Evolutionary conservation across 2,329 filamentous ascomycete species (phyloP).

Genomic region (Coniochaeta ligniaria): DNA sequence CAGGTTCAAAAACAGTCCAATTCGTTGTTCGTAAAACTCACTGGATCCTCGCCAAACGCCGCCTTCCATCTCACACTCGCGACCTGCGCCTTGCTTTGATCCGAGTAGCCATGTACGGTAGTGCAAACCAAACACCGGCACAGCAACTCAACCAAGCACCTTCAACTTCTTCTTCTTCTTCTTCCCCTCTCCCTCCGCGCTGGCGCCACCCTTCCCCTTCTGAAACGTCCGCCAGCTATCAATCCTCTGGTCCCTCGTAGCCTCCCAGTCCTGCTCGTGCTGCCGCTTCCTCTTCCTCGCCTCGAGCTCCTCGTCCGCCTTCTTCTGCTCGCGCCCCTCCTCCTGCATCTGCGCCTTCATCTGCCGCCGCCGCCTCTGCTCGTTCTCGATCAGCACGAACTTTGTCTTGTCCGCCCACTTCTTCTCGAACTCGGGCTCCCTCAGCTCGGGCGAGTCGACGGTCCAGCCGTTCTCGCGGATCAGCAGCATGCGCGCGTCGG

Average conservation of each 20-base stretch:
- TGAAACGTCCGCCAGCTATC: slow-evolving; percentile 91
- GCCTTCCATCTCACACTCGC: not conserved
- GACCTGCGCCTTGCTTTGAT: not conserved
- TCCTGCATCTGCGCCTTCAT: slow-evolving; percentile 94
- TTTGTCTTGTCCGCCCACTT: slow-evolving; percentile 89
- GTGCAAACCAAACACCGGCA: not conserved
- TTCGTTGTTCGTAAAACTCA: slow-evolving; percentile 4
- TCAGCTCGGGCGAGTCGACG: slow-evolving; percentile 77
- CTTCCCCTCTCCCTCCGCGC: slow-evolving; percentile 47
- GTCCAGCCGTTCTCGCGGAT: slow-evolving; percentile 94
- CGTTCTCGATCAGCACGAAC: slow-evolving; percentile 86
- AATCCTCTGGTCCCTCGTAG: slow-evolving; percentile 83
- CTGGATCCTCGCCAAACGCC: not conserved
- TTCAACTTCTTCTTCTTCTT: slow-evolving; percentile 69
- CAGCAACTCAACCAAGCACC: slow-evolving; percentile 43
- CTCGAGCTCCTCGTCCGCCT: slow-evolving; percentile 78
- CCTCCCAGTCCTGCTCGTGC: slow-evolving; percentile 92
- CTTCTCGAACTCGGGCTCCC: slow-evolving; percentile 73
- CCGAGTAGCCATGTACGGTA: not conserved
- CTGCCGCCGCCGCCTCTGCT: slow-evolving; percentile 75
- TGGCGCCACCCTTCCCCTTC: slow-evolving; percentile 55
- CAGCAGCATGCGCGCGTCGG: slow-evolving; percentile 88
- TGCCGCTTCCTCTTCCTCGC: slow-evolving; percentile 79
- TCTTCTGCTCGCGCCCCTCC: slow-evolving; percentile 82
- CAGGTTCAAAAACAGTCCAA: not conserved